Base-by-base conservation (phyloP, 306 rosid genomes). In the Cercis canadensis region DNA sequence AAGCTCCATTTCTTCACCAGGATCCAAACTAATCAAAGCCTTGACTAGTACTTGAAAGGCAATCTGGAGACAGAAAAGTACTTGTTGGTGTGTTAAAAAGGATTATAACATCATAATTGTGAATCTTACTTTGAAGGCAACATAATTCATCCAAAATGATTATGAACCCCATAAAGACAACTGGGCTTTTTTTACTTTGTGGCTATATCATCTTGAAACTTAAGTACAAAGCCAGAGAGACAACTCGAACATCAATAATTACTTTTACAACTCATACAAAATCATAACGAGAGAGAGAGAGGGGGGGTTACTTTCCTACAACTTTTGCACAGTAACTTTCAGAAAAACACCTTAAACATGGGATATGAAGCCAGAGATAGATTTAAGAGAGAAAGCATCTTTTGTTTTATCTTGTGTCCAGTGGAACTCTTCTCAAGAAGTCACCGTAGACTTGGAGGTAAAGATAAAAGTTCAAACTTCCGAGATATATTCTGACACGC, bases 41-140 rank as follows among this genome's bases (percentile, higher is more conserved):
- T 90, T 94, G 39, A 86, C 95, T 60, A 94, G 89, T 69, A 90
- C 90, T 81, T 94, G 89, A 78, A 94, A 94, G 40, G 96, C 87
- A 83, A 94, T 91, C 97, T 94, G 86, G 67, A 57, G 75, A 72
- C 86, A 71, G 73, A 71, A 80, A 67, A 70, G 41, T 37, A 79
- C 51, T 54, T 66, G 69, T 73, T 37, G 45, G 78, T 76, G 73
- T 79, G 83, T 86, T 76, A 13, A 46, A 73, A 76, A 83, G 70
- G 71, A 67, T 57, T 66, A 62, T 37, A 66, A 31, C 78, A 62
- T 67, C 69, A 82, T 80, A 50, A 84, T 80, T 73, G 41, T 9
- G 69, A 62, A 73, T 75, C 74, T 84, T 34, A 65, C 63, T 82
- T 80, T 55, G 74, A 71, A 74, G 81, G 83, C 79, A 87, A 39